Evolutionary conservation across 495 filamentous ascomycete genomes (phyloP).

Genomic region (Aspergillus wentii): DNA sequence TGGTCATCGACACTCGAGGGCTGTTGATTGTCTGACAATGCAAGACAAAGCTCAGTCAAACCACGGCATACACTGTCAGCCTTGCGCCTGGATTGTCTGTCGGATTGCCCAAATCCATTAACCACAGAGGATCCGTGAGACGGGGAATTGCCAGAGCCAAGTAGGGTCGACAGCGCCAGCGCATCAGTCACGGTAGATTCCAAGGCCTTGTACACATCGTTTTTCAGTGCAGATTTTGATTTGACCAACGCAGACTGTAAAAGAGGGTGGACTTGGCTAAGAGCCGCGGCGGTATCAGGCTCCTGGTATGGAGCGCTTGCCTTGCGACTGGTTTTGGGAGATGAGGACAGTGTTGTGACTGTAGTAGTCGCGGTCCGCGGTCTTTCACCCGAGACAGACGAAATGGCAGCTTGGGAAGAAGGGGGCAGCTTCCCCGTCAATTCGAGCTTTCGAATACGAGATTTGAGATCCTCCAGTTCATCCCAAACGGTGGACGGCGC

Average conservation of each 20-base stretch:
- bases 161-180: slow-evolving; percentile 64
- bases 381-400: slow-evolving; percentile 69
- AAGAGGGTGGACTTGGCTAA: slow-evolving; percentile 62
- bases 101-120: slow-evolving; percentile 50
- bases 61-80: slow-evolving; percentile 90
- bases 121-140: slow-evolving; percentile 56
- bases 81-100: slow-evolving; percentile 81
- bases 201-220: slow-evolving; percentile 73
- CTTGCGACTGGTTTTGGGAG: slow-evolving; percentile 63
- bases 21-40: slow-evolving; percentile 55
- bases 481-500: slow-evolving; percentile 96
- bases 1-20: slow-evolving; percentile 22
- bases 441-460: slow-evolving; percentile 87
- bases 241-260: slow-evolving; percentile 77
- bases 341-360: slow-evolving; percentile 86
- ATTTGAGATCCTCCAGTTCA: slow-evolving; percentile 93
- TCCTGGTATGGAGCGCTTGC: slow-evolving; percentile 48
- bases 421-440: slow-evolving; percentile 80
- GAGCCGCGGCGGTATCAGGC: slow-evolving; percentile 21
- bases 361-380: slow-evolving; percentile 90
- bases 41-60: slow-evolving; percentile 87
- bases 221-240: slow-evolving; percentile 58
- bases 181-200: slow-evolving; percentile 82
- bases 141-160: slow-evolving; percentile 64
- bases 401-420: slow-evolving; percentile 73